Base-by-base conservation (phyloP, 257 asterid species). In the Knoxia roxburghii region DNA sequence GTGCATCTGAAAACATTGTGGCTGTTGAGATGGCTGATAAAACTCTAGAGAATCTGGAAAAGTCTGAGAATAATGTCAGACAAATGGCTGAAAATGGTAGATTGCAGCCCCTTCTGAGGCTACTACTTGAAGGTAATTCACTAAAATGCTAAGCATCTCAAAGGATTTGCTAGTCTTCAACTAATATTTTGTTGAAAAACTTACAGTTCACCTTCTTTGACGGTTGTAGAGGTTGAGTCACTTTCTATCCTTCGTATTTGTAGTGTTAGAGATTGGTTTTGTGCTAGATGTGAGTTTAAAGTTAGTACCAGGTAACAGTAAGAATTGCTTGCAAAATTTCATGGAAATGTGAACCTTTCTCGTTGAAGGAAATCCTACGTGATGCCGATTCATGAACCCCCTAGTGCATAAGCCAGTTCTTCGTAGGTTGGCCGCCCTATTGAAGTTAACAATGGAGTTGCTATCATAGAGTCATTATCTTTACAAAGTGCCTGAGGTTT, bases 11-110 rank as follows among this genome's bases (percentile, higher is more conserved):
- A 68, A 87, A 90, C 68, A 67, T 81, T 65, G 67, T 74, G 56
- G 80, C 86, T 35, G 96, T 94, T 63, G 95, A 88, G 71, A 94
- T 76, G 76, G 96, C 97, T 5, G 97, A 85, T 72, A 76, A 61
- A 74, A 94, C 95, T 18, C 82, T 94, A 72, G 92, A 83, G 43
- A 94, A 94, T 79, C 83, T 94, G 52, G 92, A 86, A 24, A 80
- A 74, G 68, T 85, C 90, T 66, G 96, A 90, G 90, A 85, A 77
- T 79, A 94, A 94, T 51, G 96, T 94, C n/a, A 80, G 95, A 68
- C 96, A 94, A 72, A 90, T 94, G 96, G 99, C 99, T 37, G 91
- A 83, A 72, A 82, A 69, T 57, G 97, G 97, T 71, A 80, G 96
- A 77, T 73, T 94, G 69, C 94, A 73, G 79, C 97, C 99, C 6